Evolutionary conservation across 2,329 filamentous ascomycete genomes (phyloP), one percentile per base, ranked within the genome.

Genomic region (Escovopsis sp.): DNA sequence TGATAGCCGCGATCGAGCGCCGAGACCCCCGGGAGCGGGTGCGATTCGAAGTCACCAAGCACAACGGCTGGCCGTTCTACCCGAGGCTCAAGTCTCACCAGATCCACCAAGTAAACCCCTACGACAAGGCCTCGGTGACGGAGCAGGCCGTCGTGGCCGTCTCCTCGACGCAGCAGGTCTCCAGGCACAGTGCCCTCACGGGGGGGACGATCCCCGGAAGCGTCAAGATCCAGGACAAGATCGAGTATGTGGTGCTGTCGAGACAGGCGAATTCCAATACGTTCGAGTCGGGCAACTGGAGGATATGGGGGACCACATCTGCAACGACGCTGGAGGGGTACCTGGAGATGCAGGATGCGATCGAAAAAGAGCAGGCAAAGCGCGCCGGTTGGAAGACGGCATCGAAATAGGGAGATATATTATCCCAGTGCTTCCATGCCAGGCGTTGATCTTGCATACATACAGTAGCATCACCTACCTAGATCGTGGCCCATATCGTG

Each of bases 241-340:
- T 68, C 2, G 82, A 86, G 64, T 75, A 84, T 53, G 48, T 85
- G 4, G 77, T 82, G 34, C 49, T 85, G 38, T 73, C 76, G 53
- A 54, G 67, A 26, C 44, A 59, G 28, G 48, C 72, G 36, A 61
- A 69, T 53, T 62, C 60, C 38, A 58, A 54, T 42, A 73, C 70
- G 18, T 72, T 64, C 49, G 55, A 64, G 53, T 57, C 67, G 43
- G 61, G 58, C 26, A 63, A 68, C 3, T 85, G 81, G 81, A 68
- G 65, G 55, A 58, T 84, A 40, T 81, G 79, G 72, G 80, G 81
- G 12, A 80, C 75, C 18, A 62, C 74, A 28, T 58, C 69, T 36
- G 68, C 73, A 51, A 75, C 71, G 11, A 70, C 68, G 1, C 54
- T 70, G 3, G 61, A 73, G 47, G 49, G 45, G 5, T 67, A 59